These are phyloP conservation scores for Lachnellula occidentalis DNA, from an alignment of 2,329 filamentous ascomycete species.

Conservation along the genomic window DNA sequence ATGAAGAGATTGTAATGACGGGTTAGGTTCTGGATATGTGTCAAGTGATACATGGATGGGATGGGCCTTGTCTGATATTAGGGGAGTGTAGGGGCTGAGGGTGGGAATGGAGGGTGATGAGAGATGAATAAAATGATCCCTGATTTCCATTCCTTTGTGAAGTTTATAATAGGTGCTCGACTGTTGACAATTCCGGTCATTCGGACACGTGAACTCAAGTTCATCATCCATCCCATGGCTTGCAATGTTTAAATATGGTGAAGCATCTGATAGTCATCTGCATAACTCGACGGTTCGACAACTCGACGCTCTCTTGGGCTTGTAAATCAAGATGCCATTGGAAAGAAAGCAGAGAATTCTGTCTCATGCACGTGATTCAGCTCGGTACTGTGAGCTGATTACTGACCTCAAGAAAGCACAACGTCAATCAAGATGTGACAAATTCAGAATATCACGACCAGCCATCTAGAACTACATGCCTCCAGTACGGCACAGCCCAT, in stretches of 20 bases:
- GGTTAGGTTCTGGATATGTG: slow-evolving; percentile 10
- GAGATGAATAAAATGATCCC: slow-evolving; percentile 19
- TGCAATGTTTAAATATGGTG: too few species aligned
- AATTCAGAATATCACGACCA: neutral
- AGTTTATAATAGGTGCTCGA: neutral
- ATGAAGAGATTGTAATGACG: slow-evolving; percentile 10
- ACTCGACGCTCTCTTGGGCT: too few species aligned
- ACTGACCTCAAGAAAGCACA: too few species aligned
- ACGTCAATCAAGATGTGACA: neutral
- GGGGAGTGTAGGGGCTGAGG: slow-evolving; percentile 17
- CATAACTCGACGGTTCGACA: too few species aligned
- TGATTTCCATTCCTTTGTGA: neutral
- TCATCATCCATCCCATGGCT: too few species aligned
- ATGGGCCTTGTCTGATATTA: neutral
- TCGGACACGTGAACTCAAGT: too few species aligned
- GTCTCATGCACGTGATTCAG: too few species aligned
- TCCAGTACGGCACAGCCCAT: neutral
- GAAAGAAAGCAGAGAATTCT: too few species aligned
- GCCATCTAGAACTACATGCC: neutral
- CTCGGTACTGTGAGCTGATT: too few species aligned
- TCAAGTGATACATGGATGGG: slow-evolving; percentile 13
- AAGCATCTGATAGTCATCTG: too few species aligned
- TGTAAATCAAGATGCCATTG: too few species aligned
- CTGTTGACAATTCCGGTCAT: neutral
- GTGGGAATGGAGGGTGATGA: slow-evolving; percentile 4